Evolutionary conservation across 1,139 yeast species (phyloP), one percentile per base, ranked within the genome.

Genomic region (Geotrichum candidum): DNA sequence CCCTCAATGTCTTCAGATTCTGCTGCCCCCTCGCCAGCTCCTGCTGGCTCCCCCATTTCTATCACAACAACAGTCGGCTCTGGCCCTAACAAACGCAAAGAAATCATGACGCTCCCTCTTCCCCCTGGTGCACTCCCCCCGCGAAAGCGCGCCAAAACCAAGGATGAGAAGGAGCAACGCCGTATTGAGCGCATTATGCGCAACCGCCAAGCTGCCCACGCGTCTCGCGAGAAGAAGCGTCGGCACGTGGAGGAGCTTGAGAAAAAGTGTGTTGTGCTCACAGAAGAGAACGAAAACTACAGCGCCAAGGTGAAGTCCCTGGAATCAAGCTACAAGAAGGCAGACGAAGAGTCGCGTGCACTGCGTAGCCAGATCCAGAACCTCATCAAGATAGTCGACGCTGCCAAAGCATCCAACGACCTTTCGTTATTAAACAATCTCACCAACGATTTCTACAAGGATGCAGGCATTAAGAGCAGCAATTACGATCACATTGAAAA

Each of bases 151-250:
- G 99, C 99, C 11, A 90, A 89, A 79, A 94, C 99, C 53, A 85
- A 89, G 70, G 97, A 92, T 76, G 99, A 94, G 77, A 94, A 92
- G 78, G 98, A 94, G 76, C 97, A 92, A 76, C 87, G 99, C 66
- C 83, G 97, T 60, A 85, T 92, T 59, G 98, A 94, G 77, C 81
- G 99, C 63, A 91, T 94, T 61, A 80, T 94, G 73, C 84, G 99
- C 72, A 94, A 94, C 75, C 84, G 99, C 71, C 88, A 94, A 73
- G 98, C 99, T 29, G 99, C 99, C 55, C 98, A 94, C 74, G 96
- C 96, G 56, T 89, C 96, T 45, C 84, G 99, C 67, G 99, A 94
- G 73, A 92, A 92, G 84, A 94, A 94, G 83, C 84, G 98, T 72
- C 85, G 86, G 73, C 96, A 92, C 73, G 88, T 94, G 65, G 96